Evolutionary conservation across 2,329 filamentous ascomycete genomes (phyloP), one percentile per base, ranked within the genome.

Genomic region (Metarhizium album): DNA sequence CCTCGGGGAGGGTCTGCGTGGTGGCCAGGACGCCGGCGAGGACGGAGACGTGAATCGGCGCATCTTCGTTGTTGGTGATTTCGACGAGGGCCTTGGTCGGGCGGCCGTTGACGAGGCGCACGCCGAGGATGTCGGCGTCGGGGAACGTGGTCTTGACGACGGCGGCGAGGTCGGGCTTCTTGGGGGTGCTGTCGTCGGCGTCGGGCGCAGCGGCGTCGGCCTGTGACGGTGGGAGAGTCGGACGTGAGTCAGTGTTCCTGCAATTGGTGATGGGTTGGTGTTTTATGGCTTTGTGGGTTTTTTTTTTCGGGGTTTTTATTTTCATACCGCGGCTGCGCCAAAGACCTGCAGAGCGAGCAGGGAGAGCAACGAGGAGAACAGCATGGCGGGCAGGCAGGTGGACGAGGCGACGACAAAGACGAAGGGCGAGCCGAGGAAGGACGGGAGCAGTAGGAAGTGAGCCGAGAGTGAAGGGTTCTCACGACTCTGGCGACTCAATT

Each of bases 21-120:
- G 64, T 70, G 57, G 80, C 77, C 54, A 98, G 79, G 56, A 80
- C 79, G 57, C 90, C 93, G 43, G 84, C 84, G 45, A 96, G 71
- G 60, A 94, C 79, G 64, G 83, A 77, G 53, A 98, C 75, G 55
- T 78, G 79, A 63, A 98, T 79, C 23, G 90, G 79, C 48, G 76
- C 75, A 13, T 80, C 75, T 71, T 98, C 93, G 55, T 87, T 76
- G 75, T 98, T 98, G 67, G 76, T 80, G 66, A 98, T 76, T 62
- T 89, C 83, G 60, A 98, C 73, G 49, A 94, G 71, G 35, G 90
- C 86, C 68, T 87, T 82, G 56, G 90, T 95, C 42, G 89, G 82
- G 58, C 85, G 84, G 63, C 90, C 89, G 67, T 98, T 98, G 75
- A 97, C 80, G 59, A 97, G 83, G 80, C 95, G 95, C 60, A 97